Conservation (phyloP, 2,329 filamentous ascomycete genomes). For the Alternaria consortialis region DNA sequence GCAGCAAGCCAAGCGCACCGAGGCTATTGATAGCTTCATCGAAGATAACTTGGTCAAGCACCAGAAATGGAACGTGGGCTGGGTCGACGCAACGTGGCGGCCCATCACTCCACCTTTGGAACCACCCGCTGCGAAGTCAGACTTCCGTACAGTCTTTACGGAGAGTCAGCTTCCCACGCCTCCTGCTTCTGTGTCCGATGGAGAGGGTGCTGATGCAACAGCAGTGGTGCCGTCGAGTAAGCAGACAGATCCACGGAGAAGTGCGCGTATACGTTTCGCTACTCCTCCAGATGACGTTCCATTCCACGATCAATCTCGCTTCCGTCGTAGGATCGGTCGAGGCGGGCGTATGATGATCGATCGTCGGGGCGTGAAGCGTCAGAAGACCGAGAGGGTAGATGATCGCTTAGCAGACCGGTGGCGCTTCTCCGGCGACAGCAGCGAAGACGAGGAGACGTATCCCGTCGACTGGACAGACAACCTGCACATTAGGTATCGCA, state of each 20-base stretch:
- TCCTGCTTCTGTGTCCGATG: slow-evolving; percentile 57
- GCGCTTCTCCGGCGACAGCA: slow-evolving; percentile 88
- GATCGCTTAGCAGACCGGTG: slow-evolving; percentile 60
- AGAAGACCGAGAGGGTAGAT: slow-evolving; percentile 42
- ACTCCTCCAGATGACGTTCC: slow-evolving; percentile 52
- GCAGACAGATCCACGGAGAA: slow-evolving; percentile 35
- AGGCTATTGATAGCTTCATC: slow-evolving; percentile 81
- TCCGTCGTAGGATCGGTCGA: slow-evolving; percentile 84
- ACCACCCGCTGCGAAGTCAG: slow-evolving; percentile 44
- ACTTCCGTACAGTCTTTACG: slow-evolving; percentile 52
- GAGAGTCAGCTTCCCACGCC: slow-evolving; percentile 57
- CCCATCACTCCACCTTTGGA: slow-evolving; percentile 83
- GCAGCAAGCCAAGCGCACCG: slow-evolving; percentile 80
- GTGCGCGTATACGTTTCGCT: slow-evolving; percentile 48
- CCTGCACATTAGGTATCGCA: slow-evolving; percentile 65
- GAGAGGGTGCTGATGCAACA: slow-evolving; percentile 52
- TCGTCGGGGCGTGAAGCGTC: slow-evolving; percentile 72
- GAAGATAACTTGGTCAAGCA: slow-evolving; percentile 89
- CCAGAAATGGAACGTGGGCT: slow-evolving; percentile 88
- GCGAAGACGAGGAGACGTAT: slow-evolving; percentile 78
- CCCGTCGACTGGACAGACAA: slow-evolving; percentile 74
- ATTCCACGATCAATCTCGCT: slow-evolving; percentile 66
- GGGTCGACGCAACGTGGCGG: slow-evolving; percentile 85
- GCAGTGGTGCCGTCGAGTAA: slow-evolving; percentile 49
- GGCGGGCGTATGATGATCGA: slow-evolving; percentile 89